Conservation (phyloP, 371 early-diverging fungal genomes). For the Mortierella sp. region DNA sequence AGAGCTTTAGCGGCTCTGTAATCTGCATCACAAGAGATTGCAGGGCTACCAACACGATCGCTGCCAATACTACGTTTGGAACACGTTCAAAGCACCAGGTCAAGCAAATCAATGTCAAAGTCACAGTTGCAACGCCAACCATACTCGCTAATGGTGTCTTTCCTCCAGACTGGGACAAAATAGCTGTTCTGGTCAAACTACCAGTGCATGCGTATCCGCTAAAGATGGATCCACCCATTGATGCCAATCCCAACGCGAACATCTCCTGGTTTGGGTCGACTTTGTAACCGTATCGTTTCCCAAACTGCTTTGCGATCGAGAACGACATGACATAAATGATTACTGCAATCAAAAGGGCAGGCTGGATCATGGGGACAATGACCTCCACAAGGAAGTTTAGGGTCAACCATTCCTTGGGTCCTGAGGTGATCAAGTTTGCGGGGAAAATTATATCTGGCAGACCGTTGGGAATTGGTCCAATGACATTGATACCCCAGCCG, state of each 20-base stretch:
- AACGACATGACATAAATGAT: constrained; percentile 63
- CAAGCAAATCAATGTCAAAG: constrained; percentile 52
- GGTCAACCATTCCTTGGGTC: constrained; percentile 46
- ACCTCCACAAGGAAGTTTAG: constrained; percentile 22
- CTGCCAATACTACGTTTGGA: constrained; percentile 58
- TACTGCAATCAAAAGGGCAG: constrained; percentile 57
- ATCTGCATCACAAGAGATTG: constrained; percentile 55
- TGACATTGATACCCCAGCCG: constrained; percentile 54
- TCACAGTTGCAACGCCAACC: constrained; percentile 53
- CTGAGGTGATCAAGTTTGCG: constrained; percentile 33
- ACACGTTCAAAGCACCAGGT: constrained; percentile 60
- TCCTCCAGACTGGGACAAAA: constrained; percentile 46
- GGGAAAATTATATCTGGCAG: constrained; percentile 56
- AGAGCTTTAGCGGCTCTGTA: constrained; percentile 39
- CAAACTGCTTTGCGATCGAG: constrained; percentile 63
- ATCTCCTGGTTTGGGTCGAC: constrained; percentile 61
- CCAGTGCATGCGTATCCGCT: constrained; percentile 57
- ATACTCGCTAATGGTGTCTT: constrained; percentile 55
- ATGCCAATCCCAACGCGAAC: constrained; percentile 62
- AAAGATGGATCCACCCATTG: constrained; percentile 59
- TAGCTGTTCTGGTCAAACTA: constrained; percentile 50
- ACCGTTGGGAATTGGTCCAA: constrained; percentile 63
- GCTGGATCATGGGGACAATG: constrained; percentile 54
- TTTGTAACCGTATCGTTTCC: constrained; percentile 47
- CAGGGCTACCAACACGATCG: constrained; percentile 59